Evolutionary conservation across 1,139 yeast species (phyloP).

Genomic region (Geotrichum cucujoidarum): DNA sequence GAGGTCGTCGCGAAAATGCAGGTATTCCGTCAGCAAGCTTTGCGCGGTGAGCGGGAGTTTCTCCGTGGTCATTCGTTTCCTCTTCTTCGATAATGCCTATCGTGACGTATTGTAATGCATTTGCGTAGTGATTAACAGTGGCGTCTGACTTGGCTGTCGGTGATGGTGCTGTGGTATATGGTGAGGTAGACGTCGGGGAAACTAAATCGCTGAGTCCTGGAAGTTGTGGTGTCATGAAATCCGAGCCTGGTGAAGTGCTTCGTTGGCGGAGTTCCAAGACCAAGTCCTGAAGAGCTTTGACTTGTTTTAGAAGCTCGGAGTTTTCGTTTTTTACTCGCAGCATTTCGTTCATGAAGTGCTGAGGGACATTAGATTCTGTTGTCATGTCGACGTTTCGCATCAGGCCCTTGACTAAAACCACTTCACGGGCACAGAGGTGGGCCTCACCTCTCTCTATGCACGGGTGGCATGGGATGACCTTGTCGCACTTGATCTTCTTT

Average conservation of each 20-base stretch:
- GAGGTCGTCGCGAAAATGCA: constrained; percentile 18
- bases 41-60: constrained; percentile 1
- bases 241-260: neutral
- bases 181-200: constrained; percentile 6
- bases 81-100: constrained; percentile 19
- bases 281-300: constrained; percentile 13
- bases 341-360: constrained; percentile 6
- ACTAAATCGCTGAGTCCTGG: constrained; percentile 3
- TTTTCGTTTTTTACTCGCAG: constrained; percentile 14
- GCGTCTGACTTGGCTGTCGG: constrained; percentile 7
- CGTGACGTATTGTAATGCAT: constrained; percentile 16
- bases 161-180: constrained; percentile 4
- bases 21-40: constrained; percentile 13
- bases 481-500: constrained; percentile 25
- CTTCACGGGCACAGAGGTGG: constrained; percentile 23
- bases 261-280: constrained; percentile 10
- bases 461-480: constrained; percentile 23
- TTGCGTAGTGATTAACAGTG: constrained; percentile 17
- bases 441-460: constrained; percentile 24
- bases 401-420: constrained; percentile 25
- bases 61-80: neutral
- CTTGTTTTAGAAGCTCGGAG: constrained; percentile 15
- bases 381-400: constrained; percentile 19
- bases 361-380: constrained; percentile 8
- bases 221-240: neutral